Percentiles rank a stretch among this genome's conserved stretches.
phyloP scores from a whole-genome alignment of 106 monocot genomes.

The Platanthera guangdongensis region DNA sequence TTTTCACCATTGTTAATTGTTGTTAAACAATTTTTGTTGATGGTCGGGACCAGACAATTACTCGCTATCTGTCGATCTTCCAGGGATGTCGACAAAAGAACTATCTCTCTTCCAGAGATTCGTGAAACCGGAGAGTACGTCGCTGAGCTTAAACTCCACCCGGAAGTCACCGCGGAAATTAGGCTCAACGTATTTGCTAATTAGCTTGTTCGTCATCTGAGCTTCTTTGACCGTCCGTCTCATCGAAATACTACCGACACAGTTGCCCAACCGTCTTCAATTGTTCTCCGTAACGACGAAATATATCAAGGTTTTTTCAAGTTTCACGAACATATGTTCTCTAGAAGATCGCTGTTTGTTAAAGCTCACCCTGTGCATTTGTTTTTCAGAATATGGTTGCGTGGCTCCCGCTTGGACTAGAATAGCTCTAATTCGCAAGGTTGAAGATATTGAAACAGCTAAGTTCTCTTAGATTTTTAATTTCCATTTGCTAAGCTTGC shows the following conservation, averaged over 20 bases:
- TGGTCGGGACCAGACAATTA: background rate
- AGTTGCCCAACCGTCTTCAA: background rate
- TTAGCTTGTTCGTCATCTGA: constrained; percentile 12
- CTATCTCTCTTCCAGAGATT: constrained; percentile 76
- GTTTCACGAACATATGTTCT: background rate
- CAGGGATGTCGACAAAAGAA: constrained; percentile 79
- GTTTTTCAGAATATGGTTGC: background rate
- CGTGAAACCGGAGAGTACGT: constrained; percentile 87
- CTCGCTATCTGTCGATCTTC: background rate
- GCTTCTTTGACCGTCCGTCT: background rate
- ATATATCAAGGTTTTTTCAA: background rate
- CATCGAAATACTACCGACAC: background rate
- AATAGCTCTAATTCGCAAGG: background rate
- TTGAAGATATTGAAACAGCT: background rate
- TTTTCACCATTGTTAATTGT: background rate
- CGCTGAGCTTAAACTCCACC: constrained; percentile 90
- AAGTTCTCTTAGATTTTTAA: background rate
- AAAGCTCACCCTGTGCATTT: background rate
- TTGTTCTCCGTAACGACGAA: background rate
- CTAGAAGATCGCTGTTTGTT: background rate
- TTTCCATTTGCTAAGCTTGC: background rate
- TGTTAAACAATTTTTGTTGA: background rate
- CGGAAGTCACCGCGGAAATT: constrained; percentile 75
- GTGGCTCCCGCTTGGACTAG: background rate
- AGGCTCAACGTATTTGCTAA: constrained; percentile 66